Conservation (phyloP, 306 rosid species). For the Medicago ruthenica region DNA sequence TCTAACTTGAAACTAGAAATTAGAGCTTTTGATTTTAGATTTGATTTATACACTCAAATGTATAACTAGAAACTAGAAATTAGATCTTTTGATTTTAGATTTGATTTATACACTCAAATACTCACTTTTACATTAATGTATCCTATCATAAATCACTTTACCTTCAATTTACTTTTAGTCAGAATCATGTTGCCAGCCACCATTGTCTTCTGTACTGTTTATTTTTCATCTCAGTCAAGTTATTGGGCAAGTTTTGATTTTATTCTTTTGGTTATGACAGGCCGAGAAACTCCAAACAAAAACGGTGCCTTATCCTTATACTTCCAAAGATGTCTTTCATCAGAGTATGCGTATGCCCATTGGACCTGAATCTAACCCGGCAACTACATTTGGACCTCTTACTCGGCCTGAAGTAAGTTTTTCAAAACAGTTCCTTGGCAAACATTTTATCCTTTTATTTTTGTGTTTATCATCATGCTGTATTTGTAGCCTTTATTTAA, state of each 20-base stretch:
- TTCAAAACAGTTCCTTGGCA: constrained; percentile 33
- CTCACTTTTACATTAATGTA: too few relatives aligned
- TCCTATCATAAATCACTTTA: too few relatives aligned
- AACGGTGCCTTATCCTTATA: constrained; percentile 77
- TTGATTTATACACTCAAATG: too few relatives aligned
- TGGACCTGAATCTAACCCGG: constrained; percentile 96
- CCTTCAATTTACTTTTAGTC: too few relatives aligned
- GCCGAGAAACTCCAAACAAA: constrained; percentile 86
- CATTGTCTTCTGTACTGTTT: not conserved
- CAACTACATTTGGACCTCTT: constrained; percentile 68
- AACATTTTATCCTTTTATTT: constrained; percentile 19
- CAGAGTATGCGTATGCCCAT: constrained; percentile 87
- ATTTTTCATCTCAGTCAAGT: constrained; percentile 8
- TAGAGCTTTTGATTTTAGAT: too few relatives aligned
- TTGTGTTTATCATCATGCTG: not conserved
- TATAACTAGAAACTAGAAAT: too few relatives aligned
- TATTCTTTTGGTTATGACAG: constrained; percentile 58
- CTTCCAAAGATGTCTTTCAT: constrained; percentile 77
- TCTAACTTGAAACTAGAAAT: too few relatives aligned
- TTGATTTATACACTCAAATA: too few relatives aligned
- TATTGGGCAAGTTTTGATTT: constrained; percentile 26
- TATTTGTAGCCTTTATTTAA: not conserved
- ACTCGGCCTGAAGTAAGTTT: constrained; percentile 86
- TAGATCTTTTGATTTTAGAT: too few relatives aligned
- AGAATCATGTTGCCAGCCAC: constrained; percentile 20